Evolutionary conservation across 331 rosid genomes (phyloP), one percentile per base, ranked within the genome.

Genomic region (Malus hybrid): DNA sequence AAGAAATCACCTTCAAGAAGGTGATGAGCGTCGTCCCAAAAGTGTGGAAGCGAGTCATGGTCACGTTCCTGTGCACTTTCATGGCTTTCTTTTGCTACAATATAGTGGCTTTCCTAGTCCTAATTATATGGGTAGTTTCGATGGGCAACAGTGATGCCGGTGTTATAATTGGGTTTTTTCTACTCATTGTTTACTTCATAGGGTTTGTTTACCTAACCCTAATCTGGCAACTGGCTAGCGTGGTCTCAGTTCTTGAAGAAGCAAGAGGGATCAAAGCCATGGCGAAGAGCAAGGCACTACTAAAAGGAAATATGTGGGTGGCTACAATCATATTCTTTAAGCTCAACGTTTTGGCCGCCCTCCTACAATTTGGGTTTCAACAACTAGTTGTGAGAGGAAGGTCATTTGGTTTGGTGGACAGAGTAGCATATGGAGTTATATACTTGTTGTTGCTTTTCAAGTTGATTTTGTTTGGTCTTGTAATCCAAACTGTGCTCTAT

Each of bases 11-110:
- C 2, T 91, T 85, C 89, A 60, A 8, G 6, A 87, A 80, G 31
- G 81, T 91, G 83, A 72, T 90, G 78, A 86, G 84, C 62, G 94
- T 90, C 4, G 96, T 93, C 8, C 96, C 98, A 2, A 88, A 39
- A 67, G 97, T 93, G 1, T 93, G 98, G 98, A 91, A 88, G 79
- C 84, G 91, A 39, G 89, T 93, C 55, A 65, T 91, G 82, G 73
- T 81, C 70, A 93, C 98, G 16, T 93, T 93, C 63, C 1, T 91
- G 1, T 93, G 89, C 54, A 72, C 83, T 14, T 83, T 83, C 55
- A 22, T 65, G 0, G 80, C 84, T 6, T 74, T 85, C 75, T 78
- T 88, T 12, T 70, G 32, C 6, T 90, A 88, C 84, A 75, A 86
- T 73, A 1, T 88, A 7, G 14, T 81, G 12, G 76, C 89, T 0